Base-by-base conservation (phyloP, 306 rosid species). In the Chamaecrista fasciculata region DNA sequence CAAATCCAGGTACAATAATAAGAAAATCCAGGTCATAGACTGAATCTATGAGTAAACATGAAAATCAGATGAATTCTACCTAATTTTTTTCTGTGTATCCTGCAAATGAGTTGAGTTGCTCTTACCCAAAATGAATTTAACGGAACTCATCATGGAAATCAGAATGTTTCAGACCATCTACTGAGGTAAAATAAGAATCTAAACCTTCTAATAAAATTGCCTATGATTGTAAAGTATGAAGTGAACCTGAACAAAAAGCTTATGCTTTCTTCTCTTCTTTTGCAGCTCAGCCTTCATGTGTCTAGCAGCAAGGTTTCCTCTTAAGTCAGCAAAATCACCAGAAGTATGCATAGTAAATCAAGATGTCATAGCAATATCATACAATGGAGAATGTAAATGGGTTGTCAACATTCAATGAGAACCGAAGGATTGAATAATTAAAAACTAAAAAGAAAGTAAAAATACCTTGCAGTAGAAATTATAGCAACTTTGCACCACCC, bases 221-320 rank as follows among this genome's bases (percentile, higher is more conserved):
- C 61, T 50, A 63, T 58, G 26, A 51, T 65, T 39, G 49, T 47
- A 36, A 61, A 73, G 52, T 49, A 50, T 67, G 37, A 56, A 26
- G 55, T 47, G 68, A 66, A 61, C 39, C 48, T 47, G 21, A n/a
- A 58, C 50, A 70, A 34, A 60, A 65, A 8, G 26, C 49, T 66
- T 25, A 56, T 56, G 64, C 18, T 71, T 62, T 68, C 52, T 77
- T 37, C 40, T 48, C 66, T 62, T 59, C 65, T 8, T 76, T 73
- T 86, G 87, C 86, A 94, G 99, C 88, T 94, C 99, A 56, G 99
- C 99, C 67, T 94, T 88, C 84, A 88, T 94, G 96, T 91, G 89
- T 66, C 71, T 94, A 36, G 95, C 96, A 44, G 90, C 97, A 69
- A 79, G 84, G 62, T 91, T 90, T 84, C 97, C 96, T 52, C 83